A percentile compares a stretch with the other conserved stretches of the same genome.
phyloP scores from a whole-genome alignment of 2,329 filamentous ascomycete species.

The Fusarium annulatum region DNA sequence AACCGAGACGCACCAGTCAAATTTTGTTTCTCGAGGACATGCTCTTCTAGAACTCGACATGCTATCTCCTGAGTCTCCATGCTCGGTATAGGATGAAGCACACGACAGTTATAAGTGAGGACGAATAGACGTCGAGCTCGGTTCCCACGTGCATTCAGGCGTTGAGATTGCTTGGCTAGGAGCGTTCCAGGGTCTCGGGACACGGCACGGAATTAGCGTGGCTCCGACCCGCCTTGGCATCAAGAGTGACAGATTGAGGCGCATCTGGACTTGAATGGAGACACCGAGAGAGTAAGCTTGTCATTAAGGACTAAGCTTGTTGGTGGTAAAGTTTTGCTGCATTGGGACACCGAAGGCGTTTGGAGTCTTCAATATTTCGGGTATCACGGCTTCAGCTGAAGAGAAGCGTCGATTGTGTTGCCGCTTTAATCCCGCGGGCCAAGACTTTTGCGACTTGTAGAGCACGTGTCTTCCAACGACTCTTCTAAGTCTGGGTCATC shows the following conservation, averaged over 20 bases:
- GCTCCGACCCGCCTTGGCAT: conserved; percentile 20
- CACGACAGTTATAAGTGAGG: conserved; percentile 19
- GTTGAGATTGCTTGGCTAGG: conserved; percentile 40
- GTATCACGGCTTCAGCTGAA: conserved; percentile 36
- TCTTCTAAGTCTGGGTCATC: neutral
- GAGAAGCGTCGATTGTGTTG: neutral
- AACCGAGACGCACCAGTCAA: conserved; percentile 32
- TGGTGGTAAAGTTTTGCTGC: conserved; percentile 29
- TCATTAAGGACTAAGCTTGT: conserved; percentile 31
- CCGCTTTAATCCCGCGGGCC: conserved; percentile 27
- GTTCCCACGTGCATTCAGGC: conserved; percentile 36
- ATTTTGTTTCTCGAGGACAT: conserved; percentile 6
- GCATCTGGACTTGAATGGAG: neutral
- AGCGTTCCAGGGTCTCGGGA: conserved; percentile 27
- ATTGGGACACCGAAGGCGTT: conserved; percentile 38
- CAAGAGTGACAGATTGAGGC: neutral
- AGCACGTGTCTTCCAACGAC: neutral
- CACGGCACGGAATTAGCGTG: conserved; percentile 33
- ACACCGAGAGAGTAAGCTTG: conserved; percentile 31
- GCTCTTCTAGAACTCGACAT: neutral
- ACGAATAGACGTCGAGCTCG: conserved; percentile 30
- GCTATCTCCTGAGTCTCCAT: conserved; percentile 7
- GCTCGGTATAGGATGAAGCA: conserved; percentile 36
- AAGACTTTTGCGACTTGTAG: neutral
- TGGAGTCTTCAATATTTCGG: conserved; percentile 1